Evolutionary conservation across 1,284 basidiomycete species (phyloP).

Genomic region (Athelia sp.): DNA sequence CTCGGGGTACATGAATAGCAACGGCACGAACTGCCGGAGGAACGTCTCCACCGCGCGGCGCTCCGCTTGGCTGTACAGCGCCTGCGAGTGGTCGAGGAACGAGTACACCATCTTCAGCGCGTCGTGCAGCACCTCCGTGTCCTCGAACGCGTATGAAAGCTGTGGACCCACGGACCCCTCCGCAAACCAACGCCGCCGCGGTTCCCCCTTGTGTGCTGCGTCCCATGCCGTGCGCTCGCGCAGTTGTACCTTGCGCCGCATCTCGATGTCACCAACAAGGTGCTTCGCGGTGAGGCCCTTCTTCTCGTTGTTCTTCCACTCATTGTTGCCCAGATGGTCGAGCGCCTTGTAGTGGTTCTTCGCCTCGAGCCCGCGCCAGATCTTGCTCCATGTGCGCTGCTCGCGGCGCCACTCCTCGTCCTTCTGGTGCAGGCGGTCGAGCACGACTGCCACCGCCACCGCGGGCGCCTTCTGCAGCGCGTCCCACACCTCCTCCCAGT

Average conservation of each 20-base stretch:
- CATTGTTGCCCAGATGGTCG: constrained; percentile 89
- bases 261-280: constrained; percentile 87
- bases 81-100: constrained; percentile 84
- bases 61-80: constrained; percentile 72
- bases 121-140: constrained; percentile 82
- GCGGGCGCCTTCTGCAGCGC: constrained; percentile 92
- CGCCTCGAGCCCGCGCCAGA: constrained; percentile 95
- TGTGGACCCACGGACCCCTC: constrained; percentile 61
- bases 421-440: constrained; percentile 88
- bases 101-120: constrained; percentile 86
- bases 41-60: constrained; percentile 83
- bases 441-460: constrained; percentile 89
- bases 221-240: constrained; percentile 39
- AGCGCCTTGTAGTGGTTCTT: constrained; percentile 98
- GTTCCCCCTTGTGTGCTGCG: constrained; percentile 24
- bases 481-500: constrained; percentile 81
- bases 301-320: constrained; percentile 94
- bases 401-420: constrained; percentile 97
- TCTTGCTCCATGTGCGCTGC: constrained; percentile 94
- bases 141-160: constrained; percentile 76
- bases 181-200: constrained; percentile 29
- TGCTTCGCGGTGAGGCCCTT: constrained; percentile 90
- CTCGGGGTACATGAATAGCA: constrained; percentile 73
- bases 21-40: constrained; percentile 81
- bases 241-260: constrained; percentile 66